phyloP scores from a whole-genome alignment of 2,329 filamentous ascomycete species.

The Xylariaceae sp. region DNA sequence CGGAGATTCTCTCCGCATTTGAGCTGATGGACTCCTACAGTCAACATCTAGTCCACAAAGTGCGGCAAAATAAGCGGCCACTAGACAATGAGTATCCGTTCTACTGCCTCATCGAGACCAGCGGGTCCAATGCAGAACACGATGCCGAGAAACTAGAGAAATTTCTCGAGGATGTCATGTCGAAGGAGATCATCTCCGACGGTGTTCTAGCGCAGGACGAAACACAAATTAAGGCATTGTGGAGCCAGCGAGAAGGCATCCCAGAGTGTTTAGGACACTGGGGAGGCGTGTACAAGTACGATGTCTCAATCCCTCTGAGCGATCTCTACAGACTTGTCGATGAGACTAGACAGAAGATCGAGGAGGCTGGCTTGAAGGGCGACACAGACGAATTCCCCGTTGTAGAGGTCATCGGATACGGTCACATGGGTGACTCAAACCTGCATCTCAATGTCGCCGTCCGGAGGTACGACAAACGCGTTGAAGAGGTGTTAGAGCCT shows the following conservation, averaged over 20 bases:
- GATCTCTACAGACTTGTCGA: conserved; percentile 91
- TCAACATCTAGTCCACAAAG: conserved; percentile 76
- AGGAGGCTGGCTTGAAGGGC: conserved; percentile 76
- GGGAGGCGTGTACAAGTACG: conserved; percentile 98
- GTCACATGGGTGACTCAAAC: conserved; percentile 98
- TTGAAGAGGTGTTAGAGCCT: conserved; percentile 88
- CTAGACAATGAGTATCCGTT: conserved; percentile 87
- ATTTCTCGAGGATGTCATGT: conserved; percentile 93
- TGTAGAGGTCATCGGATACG: conserved; percentile 91
- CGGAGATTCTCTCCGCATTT: conserved; percentile 95
- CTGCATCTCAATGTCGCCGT: conserved; percentile 90
- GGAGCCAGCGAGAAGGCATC: conserved; percentile 93
- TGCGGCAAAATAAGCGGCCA: conserved; percentile 78
- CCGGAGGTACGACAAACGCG: conserved; percentile 80
- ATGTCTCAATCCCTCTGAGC: conserved; percentile 88
- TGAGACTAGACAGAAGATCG: conserved; percentile 76
- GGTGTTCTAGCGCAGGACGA: conserved; percentile 93
- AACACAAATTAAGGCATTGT: conserved; percentile 83
- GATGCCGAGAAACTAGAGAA: conserved; percentile 88
- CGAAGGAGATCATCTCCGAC: conserved; percentile 82
- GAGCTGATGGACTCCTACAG: conserved; percentile 92
- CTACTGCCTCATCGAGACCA: conserved; percentile 96
- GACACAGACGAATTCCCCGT: conserved; percentile 79
- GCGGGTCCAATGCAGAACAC: conserved; percentile 91
- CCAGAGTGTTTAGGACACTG: conserved; percentile 87